These are phyloP conservation scores for Emergomyces africanus DNA, from an alignment of 2,329 filamentous ascomycete genomes.

Conservation along the genomic window DNA sequence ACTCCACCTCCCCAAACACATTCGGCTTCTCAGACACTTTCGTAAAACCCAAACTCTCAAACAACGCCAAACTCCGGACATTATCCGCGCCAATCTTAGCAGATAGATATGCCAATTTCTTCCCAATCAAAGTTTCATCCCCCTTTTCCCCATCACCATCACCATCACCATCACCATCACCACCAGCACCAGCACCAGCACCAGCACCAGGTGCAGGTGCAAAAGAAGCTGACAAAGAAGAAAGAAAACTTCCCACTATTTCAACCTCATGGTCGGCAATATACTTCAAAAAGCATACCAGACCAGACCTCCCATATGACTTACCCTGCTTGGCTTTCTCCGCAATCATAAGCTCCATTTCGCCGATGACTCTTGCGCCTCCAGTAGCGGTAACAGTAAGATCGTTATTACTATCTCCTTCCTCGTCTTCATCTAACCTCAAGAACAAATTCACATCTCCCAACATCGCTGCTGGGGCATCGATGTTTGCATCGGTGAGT, in stretches of 20 bases:
- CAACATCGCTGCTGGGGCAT: conserved; percentile 47
- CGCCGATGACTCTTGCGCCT: conserved; percentile 41
- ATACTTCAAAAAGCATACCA: conserved; percentile 59
- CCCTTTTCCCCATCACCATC: conserved; percentile 2
- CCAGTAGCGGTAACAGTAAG: conserved; percentile 14
- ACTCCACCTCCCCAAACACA: conserved; percentile 57
- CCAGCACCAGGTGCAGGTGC: background rate
- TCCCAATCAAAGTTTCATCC: conserved; percentile 2
- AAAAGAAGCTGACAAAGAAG: background rate
- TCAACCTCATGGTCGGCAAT: conserved; percentile 40
- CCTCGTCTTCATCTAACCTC: conserved; percentile 43
- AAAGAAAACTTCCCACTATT: conserved; percentile 47
- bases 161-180: background rate
- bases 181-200: background rate
- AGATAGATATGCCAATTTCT: conserved; percentile 33
- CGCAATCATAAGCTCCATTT: conserved; percentile 83
- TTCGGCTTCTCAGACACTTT: conserved; percentile 40
- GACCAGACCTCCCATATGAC: conserved; percentile 53
- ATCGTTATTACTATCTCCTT: conserved; percentile 20
- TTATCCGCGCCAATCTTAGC: conserved; percentile 52
- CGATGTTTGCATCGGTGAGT: conserved; percentile 35
- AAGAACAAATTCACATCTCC: conserved; percentile 78
- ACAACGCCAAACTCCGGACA: conserved; percentile 43
- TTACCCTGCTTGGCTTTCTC: conserved; percentile 41
- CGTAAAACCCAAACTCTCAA: conserved; percentile 47